Percentiles rank a stretch among this genome's conserved stretches.
Conservation (phyloP, 2,329 filamentous ascomycete genomes). For the Pseudocercospora ulei region DNA sequence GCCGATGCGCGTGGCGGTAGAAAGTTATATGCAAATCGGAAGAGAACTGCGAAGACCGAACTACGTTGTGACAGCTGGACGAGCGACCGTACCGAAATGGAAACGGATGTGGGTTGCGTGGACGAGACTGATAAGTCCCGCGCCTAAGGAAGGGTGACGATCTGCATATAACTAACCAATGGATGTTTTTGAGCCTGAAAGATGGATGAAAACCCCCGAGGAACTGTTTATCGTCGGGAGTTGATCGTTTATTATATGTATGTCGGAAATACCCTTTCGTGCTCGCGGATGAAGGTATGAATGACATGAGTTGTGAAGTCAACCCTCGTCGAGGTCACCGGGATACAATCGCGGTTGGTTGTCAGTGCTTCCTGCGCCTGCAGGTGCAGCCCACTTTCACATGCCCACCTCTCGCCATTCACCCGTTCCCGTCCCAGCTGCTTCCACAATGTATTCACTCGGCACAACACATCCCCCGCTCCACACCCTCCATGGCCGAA, state of each 20-base stretch:
- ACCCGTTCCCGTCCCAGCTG: neutral
- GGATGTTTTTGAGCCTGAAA: slow-evolving; percentile 3
- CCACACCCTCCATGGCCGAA: neutral
- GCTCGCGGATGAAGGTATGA: neutral
- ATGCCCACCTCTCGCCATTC: neutral
- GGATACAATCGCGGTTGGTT: no score
- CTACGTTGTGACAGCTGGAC: slow-evolving; percentile 38
- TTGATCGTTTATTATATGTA: no score
- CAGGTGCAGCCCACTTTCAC: slow-evolving; percentile 8
- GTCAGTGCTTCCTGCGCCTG: slow-evolving; percentile 8
- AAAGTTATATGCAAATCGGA: slow-evolving; percentile 69
- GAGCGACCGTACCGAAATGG: slow-evolving; percentile 42
- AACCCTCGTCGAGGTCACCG: no score
- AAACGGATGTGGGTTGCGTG: slow-evolving; percentile 50
- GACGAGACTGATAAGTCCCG: slow-evolving; percentile 42
- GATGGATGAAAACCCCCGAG: no score
- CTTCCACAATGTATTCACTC: neutral
- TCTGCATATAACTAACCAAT: no score
- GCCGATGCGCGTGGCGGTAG: slow-evolving; percentile 58
- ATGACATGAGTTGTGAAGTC: no score
- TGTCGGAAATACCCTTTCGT: slow-evolving; percentile 7
- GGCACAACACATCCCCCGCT: neutral
- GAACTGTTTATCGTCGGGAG: no score
- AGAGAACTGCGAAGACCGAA: slow-evolving; percentile 47
- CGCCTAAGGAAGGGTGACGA: slow-evolving; percentile 10